These are phyloP conservation scores for Polymyxa betae DNA, from an alignment of 208 protist genomes.

Conservation along the genomic window DNA sequence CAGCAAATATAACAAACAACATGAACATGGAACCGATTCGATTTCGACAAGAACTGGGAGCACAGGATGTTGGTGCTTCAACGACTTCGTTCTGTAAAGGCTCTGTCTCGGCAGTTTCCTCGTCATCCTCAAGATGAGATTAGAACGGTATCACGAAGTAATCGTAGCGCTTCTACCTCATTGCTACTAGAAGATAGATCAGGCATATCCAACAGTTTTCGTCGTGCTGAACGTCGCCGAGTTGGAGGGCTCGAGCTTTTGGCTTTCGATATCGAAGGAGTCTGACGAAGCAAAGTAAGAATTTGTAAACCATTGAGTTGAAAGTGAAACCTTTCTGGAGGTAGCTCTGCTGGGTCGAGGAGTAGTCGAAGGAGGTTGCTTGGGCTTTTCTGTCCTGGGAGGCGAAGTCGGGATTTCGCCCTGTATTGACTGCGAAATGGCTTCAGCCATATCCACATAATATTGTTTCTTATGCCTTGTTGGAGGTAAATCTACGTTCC, in stretches of 20 bases:
- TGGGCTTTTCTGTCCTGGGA: too few species aligned
- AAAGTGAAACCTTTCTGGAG: too few species aligned
- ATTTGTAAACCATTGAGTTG: too few species aligned
- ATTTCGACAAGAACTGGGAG: background rate
- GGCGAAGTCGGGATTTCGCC: too few species aligned
- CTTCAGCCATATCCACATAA: background rate
- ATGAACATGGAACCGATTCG: background rate
- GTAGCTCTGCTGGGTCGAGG: too few species aligned
- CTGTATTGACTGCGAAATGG: too few species aligned
- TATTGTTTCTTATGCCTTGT: background rate
- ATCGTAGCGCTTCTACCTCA: too few species aligned
- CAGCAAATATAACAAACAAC: background rate
- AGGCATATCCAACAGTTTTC: slow-evolving; percentile 9
- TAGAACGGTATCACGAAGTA: too few species aligned
- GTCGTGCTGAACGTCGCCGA: background rate
- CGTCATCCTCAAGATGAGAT: background rate
- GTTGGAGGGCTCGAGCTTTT: background rate
- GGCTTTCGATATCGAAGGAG: background rate
- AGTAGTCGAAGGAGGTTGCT: too few species aligned
- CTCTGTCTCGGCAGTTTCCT: background rate
- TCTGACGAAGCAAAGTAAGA: too few species aligned
- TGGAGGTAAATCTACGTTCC: background rate
- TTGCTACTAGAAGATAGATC: too few species aligned
- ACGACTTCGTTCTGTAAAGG: background rate
- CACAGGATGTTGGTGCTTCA: background rate